Base-by-base conservation (phyloP, 768 basidiomycete species). In the Piloderma croceum region DNA sequence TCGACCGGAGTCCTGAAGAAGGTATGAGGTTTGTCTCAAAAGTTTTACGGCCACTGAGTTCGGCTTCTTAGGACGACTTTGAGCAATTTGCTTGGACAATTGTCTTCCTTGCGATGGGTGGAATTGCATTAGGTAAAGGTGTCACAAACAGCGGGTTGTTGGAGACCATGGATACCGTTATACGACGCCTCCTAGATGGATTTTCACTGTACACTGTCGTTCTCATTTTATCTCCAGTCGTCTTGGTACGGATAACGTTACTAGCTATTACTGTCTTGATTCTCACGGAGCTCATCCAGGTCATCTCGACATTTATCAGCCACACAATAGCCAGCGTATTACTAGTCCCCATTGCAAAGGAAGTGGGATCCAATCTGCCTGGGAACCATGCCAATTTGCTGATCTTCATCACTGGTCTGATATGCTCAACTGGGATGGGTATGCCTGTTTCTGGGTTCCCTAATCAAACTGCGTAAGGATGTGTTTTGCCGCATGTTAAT, bases 391-490 rank as follows among this genome's bases (percentile, higher is more conserved):
- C 76, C 32, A 83, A 90, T 50, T 65, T 98, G 7, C 77, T 99
- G 48, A 87, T 98, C 53, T 94, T 99, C 66, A 76, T 92, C 50
- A 96, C 92, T 24, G 91, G 78, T 11, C 69, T 97, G 45, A 84
- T 96, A 37, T 97, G 94, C 58, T 93, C 90, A 3, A 71, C 90
- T 5, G 96, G 94, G 2, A 99, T 99, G 96, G 94, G 90, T 9
- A 88, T 98, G 76, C 93, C 94, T 3, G 92, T 98, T 27, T 92
- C 90, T 46, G 96, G 96, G n/a, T 99, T 98, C 71, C 94, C 94
- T 0, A 96, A 97, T 61, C 90, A 96, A 65, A 92, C 90, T 36
- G 90, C 91, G 92, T 93, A 62, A 52, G 86, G 77, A 11, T 24
- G 29, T n/a, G 35, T 31, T 21, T 31, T 29, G 11, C 37, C 19